Conservation (phyloP, 2,329 filamentous ascomycete species). For the Cryoendolithus antarcticus region DNA sequence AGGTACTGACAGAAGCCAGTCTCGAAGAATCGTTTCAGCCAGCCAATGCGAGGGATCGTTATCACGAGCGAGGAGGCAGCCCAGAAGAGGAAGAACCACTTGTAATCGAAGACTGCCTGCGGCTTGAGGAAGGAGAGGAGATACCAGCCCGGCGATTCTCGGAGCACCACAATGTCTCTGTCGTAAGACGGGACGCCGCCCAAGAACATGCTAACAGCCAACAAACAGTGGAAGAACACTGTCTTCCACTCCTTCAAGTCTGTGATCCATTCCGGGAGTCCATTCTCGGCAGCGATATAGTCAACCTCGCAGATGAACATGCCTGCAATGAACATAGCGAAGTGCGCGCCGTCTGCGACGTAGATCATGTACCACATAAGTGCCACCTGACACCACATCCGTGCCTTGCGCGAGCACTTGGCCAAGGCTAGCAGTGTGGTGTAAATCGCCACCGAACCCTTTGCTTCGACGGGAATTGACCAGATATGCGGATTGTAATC, state of each 20-base stretch:
- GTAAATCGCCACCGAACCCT: slow-evolving; percentile 53
- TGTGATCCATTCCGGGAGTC: slow-evolving; percentile 25
- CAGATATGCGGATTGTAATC: slow-evolving; percentile 48
- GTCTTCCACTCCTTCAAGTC: slow-evolving; percentile 36
- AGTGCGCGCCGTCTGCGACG: slow-evolving; percentile 52
- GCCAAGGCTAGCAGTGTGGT: slow-evolving; percentile 45
- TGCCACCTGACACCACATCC: slow-evolving; percentile 34
- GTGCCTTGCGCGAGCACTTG: slow-evolving; percentile 40
- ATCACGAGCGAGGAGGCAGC: slow-evolving; percentile 46
- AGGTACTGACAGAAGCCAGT: slow-evolving; percentile 47
- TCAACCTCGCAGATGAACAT: slow-evolving; percentile 46
- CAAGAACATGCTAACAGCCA: slow-evolving; percentile 43
- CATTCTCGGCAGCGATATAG: background rate
- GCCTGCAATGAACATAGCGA: slow-evolving; percentile 47
- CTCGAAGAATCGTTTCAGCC: slow-evolving; percentile 49
- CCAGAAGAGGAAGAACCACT: slow-evolving; percentile 4
- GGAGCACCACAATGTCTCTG: slow-evolving; percentile 38
- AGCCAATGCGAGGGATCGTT: slow-evolving; percentile 43
- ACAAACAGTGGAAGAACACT: slow-evolving; percentile 40
- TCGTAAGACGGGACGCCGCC: slow-evolving; percentile 47
- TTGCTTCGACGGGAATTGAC: slow-evolving; percentile 53
- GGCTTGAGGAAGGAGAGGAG: slow-evolving; percentile 42
- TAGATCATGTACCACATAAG: slow-evolving; percentile 56
- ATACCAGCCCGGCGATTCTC: slow-evolving; percentile 47
- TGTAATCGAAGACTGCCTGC: slow-evolving; percentile 19